A percentile compares a stretch with the other conserved stretches of the same genome.
phyloP scores from a whole-genome alignment of 208 protist genomes.

The Lotmaria passim region DNA sequence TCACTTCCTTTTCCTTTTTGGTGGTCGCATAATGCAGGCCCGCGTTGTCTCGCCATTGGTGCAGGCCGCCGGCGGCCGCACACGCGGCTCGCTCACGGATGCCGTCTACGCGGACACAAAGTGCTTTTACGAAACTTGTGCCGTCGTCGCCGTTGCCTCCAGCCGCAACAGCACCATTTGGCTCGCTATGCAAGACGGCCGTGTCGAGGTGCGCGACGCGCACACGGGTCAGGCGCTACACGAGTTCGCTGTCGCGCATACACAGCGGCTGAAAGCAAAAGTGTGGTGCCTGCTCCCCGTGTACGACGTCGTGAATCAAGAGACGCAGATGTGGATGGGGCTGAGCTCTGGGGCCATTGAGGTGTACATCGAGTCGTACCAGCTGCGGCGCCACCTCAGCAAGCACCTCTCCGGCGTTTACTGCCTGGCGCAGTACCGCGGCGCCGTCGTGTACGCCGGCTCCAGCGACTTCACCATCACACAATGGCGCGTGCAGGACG shows the following conservation, averaged over 20 bases:
- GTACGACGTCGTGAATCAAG: conserved; percentile 20
- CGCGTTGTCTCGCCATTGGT: not conserved
- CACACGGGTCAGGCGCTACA: conserved; percentile 62
- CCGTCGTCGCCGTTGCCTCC: conserved; percentile 60
- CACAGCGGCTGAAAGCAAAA: conserved; percentile 30
- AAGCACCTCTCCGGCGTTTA: conserved; percentile 87
- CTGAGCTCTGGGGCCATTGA: conserved; percentile 82
- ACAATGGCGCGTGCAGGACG: conserved; percentile 70
- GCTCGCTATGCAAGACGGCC: conserved; percentile 74
- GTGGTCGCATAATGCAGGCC: not conserved
- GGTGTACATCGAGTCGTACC: conserved; percentile 59
- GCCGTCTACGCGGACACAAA: conserved; percentile 45
- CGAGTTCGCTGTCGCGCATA: conserved; percentile 45
- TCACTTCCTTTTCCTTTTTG: not conserved
- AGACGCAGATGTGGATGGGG: conserved; percentile 81
- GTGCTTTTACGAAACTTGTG: conserved; percentile 43
- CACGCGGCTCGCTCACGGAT: not conserved
- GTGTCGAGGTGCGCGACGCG: conserved; percentile 71
- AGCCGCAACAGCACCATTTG: conserved; percentile 56
- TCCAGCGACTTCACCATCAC: conserved; percentile 85
- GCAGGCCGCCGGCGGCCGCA: not conserved
- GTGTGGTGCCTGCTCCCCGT: conserved; percentile 57
- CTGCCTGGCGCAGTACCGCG: conserved; percentile 61
- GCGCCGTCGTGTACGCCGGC: conserved; percentile 71
- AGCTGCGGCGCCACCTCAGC: conserved; percentile 57